A percentile compares a stretch with the other conserved stretches of the same genome.
Evolutionary conservation across 257 asterid genomes (phyloP).

Genomic region (Solanum habrochaites): DNA sequence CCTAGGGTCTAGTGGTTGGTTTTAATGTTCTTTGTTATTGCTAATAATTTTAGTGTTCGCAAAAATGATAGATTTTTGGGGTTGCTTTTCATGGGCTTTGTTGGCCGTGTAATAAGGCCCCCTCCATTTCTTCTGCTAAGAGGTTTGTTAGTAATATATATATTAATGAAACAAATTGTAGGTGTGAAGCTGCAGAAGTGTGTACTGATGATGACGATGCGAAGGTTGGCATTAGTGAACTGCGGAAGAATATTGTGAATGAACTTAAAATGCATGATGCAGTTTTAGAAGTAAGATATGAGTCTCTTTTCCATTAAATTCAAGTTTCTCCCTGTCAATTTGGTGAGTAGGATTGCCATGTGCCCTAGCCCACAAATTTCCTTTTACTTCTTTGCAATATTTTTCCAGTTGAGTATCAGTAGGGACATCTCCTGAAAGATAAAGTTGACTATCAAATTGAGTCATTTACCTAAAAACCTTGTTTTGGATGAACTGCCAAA

Average conservation of each 20-base stretch:
- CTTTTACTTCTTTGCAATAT: background rate
- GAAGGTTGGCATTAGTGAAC: conserved; percentile 48
- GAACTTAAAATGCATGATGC: conserved; percentile 74
- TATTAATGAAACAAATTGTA: conserved; percentile 7
- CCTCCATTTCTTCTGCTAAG: background rate
- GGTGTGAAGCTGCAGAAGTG: conserved; percentile 88
- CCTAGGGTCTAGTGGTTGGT: background rate
- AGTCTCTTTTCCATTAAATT: background rate
- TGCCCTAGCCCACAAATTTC: background rate
- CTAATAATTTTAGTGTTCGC: background rate
- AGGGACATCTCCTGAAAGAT: background rate
- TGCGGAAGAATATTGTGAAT: conserved; percentile 38
- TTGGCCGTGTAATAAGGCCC: background rate
- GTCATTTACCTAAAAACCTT: background rate
- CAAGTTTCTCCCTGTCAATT: background rate
- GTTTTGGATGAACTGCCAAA: background rate
- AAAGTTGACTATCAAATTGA: background rate
- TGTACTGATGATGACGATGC: conserved; percentile 93
- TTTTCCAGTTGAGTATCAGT: background rate
- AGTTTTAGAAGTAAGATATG: conserved; percentile 34
- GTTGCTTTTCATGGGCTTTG: background rate
- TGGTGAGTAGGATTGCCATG: background rate
- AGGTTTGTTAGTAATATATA: background rate
- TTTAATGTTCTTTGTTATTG: background rate
- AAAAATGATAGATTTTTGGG: background rate